phyloP scores from a whole-genome alignment of 2,329 filamentous ascomycete species.

The Nemania sp. region DNA sequence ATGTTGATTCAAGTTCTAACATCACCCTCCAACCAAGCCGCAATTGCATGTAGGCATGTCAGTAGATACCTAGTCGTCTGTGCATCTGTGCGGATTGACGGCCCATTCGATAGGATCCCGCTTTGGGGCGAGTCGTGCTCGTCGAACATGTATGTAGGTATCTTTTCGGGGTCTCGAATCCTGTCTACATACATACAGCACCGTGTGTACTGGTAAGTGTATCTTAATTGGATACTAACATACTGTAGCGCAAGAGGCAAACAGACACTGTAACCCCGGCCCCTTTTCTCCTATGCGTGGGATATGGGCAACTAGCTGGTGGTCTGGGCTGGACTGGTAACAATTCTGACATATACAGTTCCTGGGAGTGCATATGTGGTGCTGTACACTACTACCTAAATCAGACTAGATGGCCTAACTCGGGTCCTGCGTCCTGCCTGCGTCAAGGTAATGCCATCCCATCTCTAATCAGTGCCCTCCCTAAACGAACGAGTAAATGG shows the following conservation, averaged over 20 bases:
- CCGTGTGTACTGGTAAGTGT: background rate
- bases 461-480: conserved; percentile 10
- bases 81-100: conserved; percentile 21
- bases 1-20: conserved; percentile 22
- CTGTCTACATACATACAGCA: background rate
- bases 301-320: background rate
- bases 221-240: too few species aligned
- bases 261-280: conserved; percentile 18
- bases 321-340: background rate
- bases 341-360: too few species aligned
- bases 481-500: conserved; percentile 8
- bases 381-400: conserved; percentile 2
- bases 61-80: conserved; percentile 2
- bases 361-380: background rate
- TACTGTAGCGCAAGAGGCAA: background rate
- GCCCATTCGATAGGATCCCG: conserved; percentile 19
- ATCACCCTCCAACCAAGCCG: conserved; percentile 11
- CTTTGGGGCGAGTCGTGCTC: conserved; percentile 17
- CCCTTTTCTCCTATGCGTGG: conserved; percentile 24
- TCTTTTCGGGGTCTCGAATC: background rate
- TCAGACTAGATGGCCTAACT: background rate
- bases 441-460: background rate
- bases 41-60: background rate
- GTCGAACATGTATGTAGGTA: background rate
- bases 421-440: too few species aligned